Conservation (phyloP, 202 grass and related monocot genomes). For the Zoysia matrella region DNA sequence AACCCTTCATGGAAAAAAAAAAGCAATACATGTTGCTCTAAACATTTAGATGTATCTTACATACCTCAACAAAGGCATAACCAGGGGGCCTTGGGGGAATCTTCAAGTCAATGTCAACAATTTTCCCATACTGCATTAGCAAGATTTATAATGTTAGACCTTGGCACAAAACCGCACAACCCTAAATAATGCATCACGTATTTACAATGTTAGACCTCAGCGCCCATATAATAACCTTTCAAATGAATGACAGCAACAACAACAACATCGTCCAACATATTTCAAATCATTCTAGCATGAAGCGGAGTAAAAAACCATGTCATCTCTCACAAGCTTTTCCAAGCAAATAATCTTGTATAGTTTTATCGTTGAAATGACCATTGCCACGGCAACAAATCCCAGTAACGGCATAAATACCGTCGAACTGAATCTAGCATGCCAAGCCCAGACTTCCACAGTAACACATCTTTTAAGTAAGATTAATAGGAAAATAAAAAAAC, state of each 20-base stretch:
- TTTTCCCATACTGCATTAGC: too few species aligned
- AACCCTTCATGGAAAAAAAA: not conserved
- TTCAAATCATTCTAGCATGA: not conserved
- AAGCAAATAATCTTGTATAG: not conserved
- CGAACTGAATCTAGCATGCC: not conserved
- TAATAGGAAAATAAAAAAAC: not conserved
- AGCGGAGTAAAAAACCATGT: not conserved
- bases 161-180: constrained; percentile 3
- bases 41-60: not conserved
- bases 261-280: not conserved
- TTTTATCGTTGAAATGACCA: not conserved
- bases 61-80: constrained; percentile 93
- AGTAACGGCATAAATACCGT: not conserved
- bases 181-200: not conserved
- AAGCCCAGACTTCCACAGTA: not conserved
- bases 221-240: too few species aligned
- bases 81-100: too few species aligned
- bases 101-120: too few species aligned
- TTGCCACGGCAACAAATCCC: not conserved
- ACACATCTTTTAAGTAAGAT: not conserved
- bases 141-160: too few species aligned
- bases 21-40: constrained; percentile 1
- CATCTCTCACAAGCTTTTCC: not conserved
- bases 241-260: too few species aligned
- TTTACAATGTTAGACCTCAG: too few species aligned